Evolutionary conservation across 768 basidiomycete species (phyloP).

Genomic region (Sarcodon sp.): DNA sequence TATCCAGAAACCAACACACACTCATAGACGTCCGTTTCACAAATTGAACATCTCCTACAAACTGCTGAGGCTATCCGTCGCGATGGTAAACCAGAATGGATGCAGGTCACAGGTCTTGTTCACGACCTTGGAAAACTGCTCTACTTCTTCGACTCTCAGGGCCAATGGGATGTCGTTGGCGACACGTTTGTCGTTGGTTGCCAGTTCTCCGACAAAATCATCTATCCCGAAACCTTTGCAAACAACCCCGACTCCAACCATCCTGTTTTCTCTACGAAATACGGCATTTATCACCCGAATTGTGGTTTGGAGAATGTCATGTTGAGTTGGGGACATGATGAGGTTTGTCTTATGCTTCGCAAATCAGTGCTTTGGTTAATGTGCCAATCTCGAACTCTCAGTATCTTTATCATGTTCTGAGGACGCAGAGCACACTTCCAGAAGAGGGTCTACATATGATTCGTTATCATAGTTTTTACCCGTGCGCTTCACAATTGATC

Average conservation of each 20-base stretch:
- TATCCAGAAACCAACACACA: slow-evolving; percentile 10
- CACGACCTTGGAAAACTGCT: slow-evolving; percentile 88
- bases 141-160: slow-evolving; percentile 72
- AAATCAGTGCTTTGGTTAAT: background rate
- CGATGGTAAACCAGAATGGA: slow-evolving; percentile 86
- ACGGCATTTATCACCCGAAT: slow-evolving; percentile 64
- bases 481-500: slow-evolving; percentile 25
- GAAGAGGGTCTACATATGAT: slow-evolving; percentile 84
- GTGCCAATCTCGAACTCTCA: slow-evolving; percentile 13
- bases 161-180: slow-evolving; percentile 94
- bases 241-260: slow-evolving; percentile 59
- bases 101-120: slow-evolving; percentile 79
- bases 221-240: slow-evolving; percentile 70
- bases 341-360: slow-evolving; percentile 28
- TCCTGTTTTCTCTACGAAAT: slow-evolving; percentile 53
- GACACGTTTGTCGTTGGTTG: slow-evolving; percentile 80
- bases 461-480: slow-evolving; percentile 91
- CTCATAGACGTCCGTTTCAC: slow-evolving; percentile 55
- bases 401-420: slow-evolving; percentile 79
- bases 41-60: slow-evolving; percentile 86
- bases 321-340: slow-evolving; percentile 88
- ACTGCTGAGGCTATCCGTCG: slow-evolving; percentile 83
- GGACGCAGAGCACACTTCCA: slow-evolving; percentile 72
- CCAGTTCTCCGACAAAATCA: slow-evolving; percentile 72
- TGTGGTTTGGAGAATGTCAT: slow-evolving; percentile 83